These are phyloP conservation scores for Fragaria vesca DNA, from an alignment of 306 rosid genomes.

Conservation along the genomic window DNA sequence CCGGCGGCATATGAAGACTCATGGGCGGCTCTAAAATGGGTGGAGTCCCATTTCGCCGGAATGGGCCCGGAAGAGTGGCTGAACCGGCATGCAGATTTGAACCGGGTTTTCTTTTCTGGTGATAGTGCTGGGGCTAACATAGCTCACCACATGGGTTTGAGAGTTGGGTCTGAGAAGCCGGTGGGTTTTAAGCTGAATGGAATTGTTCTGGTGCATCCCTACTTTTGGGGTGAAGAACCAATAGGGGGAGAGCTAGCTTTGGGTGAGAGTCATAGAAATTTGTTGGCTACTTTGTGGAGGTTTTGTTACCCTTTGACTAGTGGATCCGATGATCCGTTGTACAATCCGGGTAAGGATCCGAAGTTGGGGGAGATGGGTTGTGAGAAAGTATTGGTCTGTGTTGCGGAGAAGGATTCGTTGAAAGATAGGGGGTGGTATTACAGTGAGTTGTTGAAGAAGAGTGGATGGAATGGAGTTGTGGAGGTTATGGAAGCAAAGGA, in stretches of 20 bases:
- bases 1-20: conserved; percentile 54
- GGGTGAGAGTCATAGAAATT: not conserved
- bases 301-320: not conserved
- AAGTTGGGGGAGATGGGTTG: conserved; percentile 20
- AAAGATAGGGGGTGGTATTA: conserved; percentile 26
- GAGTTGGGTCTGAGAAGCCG: conserved; percentile 1
- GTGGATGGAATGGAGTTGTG: conserved; percentile 22
- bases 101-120: conserved; percentile 40
- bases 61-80: conserved; percentile 50
- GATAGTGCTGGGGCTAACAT: conserved; percentile 68
- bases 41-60: conserved; percentile 25
- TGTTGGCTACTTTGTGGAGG: not conserved
- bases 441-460: conserved; percentile 11
- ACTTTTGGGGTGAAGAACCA: conserved; percentile 29
- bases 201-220: conserved; percentile 50
- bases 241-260: not conserved
- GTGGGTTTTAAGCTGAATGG: conserved; percentile 31
- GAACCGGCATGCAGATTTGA: conserved; percentile 32
- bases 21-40: conserved; percentile 53
- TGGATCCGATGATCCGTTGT: conserved; percentile 28
- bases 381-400: conserved; percentile 27
- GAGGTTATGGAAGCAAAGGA: conserved; percentile 17
- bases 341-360: conserved; percentile 35
- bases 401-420: conserved; percentile 35
- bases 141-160: conserved; percentile 44